Conservation (phyloP, 768 basidiomycete species). For the Rhizopogon salebrosus region DNA sequence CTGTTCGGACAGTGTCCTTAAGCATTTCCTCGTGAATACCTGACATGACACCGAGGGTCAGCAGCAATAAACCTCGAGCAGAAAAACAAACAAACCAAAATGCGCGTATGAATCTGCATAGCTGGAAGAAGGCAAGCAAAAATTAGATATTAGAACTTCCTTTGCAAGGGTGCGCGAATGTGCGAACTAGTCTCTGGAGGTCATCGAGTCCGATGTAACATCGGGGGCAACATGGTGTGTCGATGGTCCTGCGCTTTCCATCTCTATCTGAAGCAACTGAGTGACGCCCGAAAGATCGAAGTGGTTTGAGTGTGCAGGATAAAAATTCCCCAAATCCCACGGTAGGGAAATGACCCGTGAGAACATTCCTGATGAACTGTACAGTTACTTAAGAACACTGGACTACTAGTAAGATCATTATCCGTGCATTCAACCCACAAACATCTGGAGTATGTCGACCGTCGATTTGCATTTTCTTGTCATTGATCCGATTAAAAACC, state of each 20-base stretch:
- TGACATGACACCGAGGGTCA: conserved; percentile 25
- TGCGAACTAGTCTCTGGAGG: conserved; percentile 85
- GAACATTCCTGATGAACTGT: neutral
- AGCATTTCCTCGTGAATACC: conserved; percentile 99
- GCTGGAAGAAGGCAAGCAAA: conserved; percentile 43
- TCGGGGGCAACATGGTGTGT: conserved; percentile 9
- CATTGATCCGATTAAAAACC: too few species aligned
- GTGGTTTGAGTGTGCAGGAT: neutral
- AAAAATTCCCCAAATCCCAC: conserved; percentile 1
- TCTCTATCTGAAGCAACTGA: conserved; percentile 9
- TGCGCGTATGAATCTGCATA: conserved; percentile 96
- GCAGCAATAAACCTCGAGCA: neutral
- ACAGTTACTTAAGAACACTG: neutral
- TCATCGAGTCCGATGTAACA: conserved; percentile 49
- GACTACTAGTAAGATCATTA: too few species aligned
- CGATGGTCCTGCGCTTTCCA: conserved; percentile 28
- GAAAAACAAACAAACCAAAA: conserved; percentile 55
- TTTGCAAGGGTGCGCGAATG: conserved; percentile 18
- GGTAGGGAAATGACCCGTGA: conserved; percentile 4
- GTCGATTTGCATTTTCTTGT: too few species aligned
- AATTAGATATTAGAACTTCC: conserved; percentile 30
- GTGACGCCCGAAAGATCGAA: neutral
- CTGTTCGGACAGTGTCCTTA: conserved; percentile 93
- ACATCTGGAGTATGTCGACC: too few species aligned
- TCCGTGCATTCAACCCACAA: too few species aligned